phyloP scores from a whole-genome alignment of 176 grass and related monocot genomes.

The Echinochloa phyllopogon region DNA sequence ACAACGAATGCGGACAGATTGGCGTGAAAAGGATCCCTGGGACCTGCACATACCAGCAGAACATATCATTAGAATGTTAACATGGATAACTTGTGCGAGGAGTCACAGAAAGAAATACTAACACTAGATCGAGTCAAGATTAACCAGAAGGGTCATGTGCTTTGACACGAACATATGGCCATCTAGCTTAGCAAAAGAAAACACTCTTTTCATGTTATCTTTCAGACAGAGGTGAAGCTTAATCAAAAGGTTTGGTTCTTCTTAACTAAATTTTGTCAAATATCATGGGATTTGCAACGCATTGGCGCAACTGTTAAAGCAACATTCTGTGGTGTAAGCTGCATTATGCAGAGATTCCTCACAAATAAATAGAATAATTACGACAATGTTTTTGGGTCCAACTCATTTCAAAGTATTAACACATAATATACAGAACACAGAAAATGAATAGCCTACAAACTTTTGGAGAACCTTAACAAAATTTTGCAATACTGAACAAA shows the following conservation, averaged over 20 bases:
- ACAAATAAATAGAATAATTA: slow-evolving; percentile 5
- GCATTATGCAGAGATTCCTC: background rate
- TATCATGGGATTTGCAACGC: slow-evolving; percentile 9
- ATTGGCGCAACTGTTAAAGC: background rate
- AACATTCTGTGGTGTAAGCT: background rate
- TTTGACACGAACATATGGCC: background rate
- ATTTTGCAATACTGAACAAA: slow-evolving; percentile 21
- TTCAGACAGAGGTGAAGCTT: background rate
- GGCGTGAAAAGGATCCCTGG: slow-evolving; percentile 97
- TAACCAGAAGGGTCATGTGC: background rate
- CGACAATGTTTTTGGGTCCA: background rate
- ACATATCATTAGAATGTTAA: slow-evolving; percentile 13
- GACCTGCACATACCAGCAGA: slow-evolving; percentile 60
- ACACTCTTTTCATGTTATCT: background rate
- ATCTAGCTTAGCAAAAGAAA: slow-evolving; percentile 2
- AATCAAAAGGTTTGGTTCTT: slow-evolving; percentile 19
- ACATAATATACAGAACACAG: background rate
- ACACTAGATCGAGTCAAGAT: background rate
- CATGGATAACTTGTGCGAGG: background rate
- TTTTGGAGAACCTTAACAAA: slow-evolving; percentile 4
- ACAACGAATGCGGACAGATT: slow-evolving; percentile 92
- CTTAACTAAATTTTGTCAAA: slow-evolving; percentile 2
- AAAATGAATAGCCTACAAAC: slow-evolving; percentile 16
- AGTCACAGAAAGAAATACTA: slow-evolving; percentile 1
- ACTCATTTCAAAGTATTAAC: background rate